Percentiles rank a stretch among this genome's conserved stretches.
phyloP scores from a whole-genome alignment of 1,139 yeast species.

The Taiozyma onychis region DNA sequence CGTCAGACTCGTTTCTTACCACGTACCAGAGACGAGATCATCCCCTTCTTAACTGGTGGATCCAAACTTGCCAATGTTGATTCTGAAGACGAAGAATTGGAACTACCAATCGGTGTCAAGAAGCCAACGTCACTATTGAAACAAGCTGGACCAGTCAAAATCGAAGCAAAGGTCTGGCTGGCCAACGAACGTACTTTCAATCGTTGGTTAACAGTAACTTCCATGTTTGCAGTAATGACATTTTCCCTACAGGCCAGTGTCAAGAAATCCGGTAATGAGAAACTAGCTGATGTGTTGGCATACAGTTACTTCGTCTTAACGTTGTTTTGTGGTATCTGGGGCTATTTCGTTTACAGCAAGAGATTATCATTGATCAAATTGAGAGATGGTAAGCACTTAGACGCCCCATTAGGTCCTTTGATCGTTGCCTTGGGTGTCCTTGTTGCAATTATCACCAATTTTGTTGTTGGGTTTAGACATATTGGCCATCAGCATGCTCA shows the following conservation, averaged over 20 bases:
- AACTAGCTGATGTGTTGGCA: conserved; percentile 59
- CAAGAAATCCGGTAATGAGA: conserved; percentile 50
- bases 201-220: conserved; percentile 93
- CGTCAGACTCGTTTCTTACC: conserved; percentile 7
- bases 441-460: conserved; percentile 64
- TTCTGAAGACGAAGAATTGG: conserved; percentile 85
- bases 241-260: conserved; percentile 82
- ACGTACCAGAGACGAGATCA: conserved; percentile 22
- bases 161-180: conserved; percentile 97
- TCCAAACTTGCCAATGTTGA: conserved; percentile 51
- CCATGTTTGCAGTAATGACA: conserved; percentile 79
- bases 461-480: conserved; percentile 54
- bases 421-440: conserved; percentile 68
- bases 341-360: conserved; percentile 67
- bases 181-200: conserved; percentile 97
- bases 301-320: conserved; percentile 78
- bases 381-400: conserved; percentile 83
- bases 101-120: conserved; percentile 81
- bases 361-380: conserved; percentile 71
- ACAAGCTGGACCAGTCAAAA: conserved; percentile 86
- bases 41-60: conserved; percentile 26
- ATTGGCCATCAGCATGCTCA: conserved; percentile 26
- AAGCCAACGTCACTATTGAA: conserved; percentile 77
- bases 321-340: conserved; percentile 83
- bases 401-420: conserved; percentile 84